These are phyloP conservation scores for Parastagonospora avenae DNA, from an alignment of 2,329 filamentous ascomycete genomes.

Conservation along the genomic window DNA sequence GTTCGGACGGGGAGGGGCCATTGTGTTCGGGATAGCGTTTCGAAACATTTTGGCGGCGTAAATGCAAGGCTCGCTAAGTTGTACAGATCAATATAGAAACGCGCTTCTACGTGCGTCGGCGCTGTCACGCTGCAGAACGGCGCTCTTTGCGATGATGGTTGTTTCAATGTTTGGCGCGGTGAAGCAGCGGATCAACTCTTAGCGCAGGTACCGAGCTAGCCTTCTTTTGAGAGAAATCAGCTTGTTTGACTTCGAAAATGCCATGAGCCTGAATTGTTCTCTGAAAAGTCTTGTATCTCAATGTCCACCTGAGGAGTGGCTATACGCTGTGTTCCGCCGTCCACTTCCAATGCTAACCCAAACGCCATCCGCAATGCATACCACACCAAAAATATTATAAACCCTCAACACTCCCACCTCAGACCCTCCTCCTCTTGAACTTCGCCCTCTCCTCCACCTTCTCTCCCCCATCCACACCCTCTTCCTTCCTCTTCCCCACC, in stretches of 20 bases:
- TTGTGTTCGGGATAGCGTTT: slow-evolving; percentile 14
- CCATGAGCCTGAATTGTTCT: too few species aligned
- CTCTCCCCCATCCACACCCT: slow-evolving; percentile 1
- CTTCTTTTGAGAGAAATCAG: too few species aligned
- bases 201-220: slow-evolving; percentile 1
- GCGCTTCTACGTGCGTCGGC: neutral
- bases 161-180: neutral
- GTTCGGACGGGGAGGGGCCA: slow-evolving; percentile 39
- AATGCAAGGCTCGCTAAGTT: slow-evolving; percentile 14
- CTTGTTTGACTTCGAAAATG: too few species aligned
- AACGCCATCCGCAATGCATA: too few species aligned
- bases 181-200: slow-evolving; percentile 1
- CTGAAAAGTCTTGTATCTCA: too few species aligned
- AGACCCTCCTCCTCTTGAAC: neutral
- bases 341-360: too few species aligned
- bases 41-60: slow-evolving; percentile 5
- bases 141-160: neutral
- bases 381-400: too few species aligned
- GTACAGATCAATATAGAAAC: neutral
- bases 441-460: neutral
- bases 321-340: too few species aligned
- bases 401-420: neutral
- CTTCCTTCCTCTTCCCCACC: slow-evolving; percentile 25
- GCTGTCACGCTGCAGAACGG: neutral
- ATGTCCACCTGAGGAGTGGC: neutral